Evolutionary conservation across 2,329 filamentous ascomycete genomes (phyloP).

Genomic region (Cephalotrichum gorgonifer): DNA sequence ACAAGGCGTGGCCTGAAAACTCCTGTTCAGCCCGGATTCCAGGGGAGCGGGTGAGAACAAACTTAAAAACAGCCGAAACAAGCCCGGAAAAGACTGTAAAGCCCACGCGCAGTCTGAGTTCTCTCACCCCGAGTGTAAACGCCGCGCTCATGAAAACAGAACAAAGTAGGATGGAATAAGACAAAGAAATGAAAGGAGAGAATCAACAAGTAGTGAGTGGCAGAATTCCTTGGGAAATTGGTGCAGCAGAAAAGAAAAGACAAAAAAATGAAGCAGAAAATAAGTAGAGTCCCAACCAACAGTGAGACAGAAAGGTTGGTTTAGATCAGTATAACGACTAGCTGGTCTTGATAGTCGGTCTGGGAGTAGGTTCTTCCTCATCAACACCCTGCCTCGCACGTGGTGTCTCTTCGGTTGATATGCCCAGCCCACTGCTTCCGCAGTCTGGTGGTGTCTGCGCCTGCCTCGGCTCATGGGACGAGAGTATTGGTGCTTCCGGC

Average conservation of each 20-base stretch:
- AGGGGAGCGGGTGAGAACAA: not conserved
- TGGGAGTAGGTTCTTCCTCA: conserved; percentile 30
- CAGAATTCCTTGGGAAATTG: not conserved
- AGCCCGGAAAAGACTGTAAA: not conserved
- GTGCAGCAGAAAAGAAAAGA: not conserved
- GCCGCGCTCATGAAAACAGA: conserved; percentile 3
- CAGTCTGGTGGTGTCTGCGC: conserved; percentile 18
- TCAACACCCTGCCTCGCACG: conserved; percentile 15
- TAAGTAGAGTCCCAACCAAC: too few species aligned
- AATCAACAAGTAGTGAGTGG: not conserved
- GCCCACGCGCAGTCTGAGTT: conserved; percentile 5
- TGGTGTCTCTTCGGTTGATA: conserved; percentile 31
- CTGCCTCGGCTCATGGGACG: conserved; percentile 11
- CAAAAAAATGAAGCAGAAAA: not conserved
- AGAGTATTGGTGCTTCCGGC: conserved; percentile 19
- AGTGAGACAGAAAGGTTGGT: too few species aligned
- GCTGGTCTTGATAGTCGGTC: conserved; percentile 16
- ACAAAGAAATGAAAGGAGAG: not conserved
- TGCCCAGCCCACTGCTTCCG: conserved; percentile 9
- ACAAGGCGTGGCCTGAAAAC: not conserved
- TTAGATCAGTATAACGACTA: not conserved
- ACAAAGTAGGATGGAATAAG: not conserved
- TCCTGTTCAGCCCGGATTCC: not conserved
- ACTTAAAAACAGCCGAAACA: not conserved
- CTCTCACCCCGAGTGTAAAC: conserved; percentile 5